Evolutionary conservation across 1,284 basidiomycete genomes (phyloP).

Genomic region (Ustilago crameri): DNA sequence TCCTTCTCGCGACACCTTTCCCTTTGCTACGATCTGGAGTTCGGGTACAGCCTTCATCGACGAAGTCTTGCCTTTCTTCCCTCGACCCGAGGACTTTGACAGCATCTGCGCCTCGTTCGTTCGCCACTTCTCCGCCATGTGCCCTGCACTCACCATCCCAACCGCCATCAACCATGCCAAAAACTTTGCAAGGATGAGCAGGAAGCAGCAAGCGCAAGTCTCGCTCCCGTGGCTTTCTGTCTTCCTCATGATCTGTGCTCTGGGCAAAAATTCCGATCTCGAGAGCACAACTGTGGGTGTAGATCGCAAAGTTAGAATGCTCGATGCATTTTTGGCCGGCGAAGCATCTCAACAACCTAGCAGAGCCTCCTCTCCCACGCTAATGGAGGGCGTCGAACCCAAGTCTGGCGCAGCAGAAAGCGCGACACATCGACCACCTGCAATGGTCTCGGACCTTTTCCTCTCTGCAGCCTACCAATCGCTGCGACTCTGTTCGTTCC

Average conservation of each 20-base stretch:
- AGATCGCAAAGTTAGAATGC: conserved; percentile 36
- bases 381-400: not conserved
- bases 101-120: conserved; percentile 37
- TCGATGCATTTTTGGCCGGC: conserved; percentile 30
- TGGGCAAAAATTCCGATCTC: conserved; percentile 46
- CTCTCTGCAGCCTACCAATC: conserved; percentile 48
- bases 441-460: conserved; percentile 45
- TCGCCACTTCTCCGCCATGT: conserved; percentile 36
- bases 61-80: conserved; percentile 43
- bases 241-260: conserved; percentile 46
- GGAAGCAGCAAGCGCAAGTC: conserved; percentile 28
- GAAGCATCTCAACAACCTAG: conserved; percentile 31
- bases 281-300: conserved; percentile 33
- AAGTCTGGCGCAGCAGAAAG: not conserved
- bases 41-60: conserved; percentile 47
- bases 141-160: conserved; percentile 31
- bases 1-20: conserved; percentile 40
- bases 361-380: conserved; percentile 17
- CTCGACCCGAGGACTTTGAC: conserved; percentile 36
- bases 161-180: conserved; percentile 36
- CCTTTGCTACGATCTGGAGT: conserved; percentile 47
- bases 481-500: conserved; percentile 42
- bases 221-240: conserved; percentile 38
- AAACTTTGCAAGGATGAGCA: conserved; percentile 27
- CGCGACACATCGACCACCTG: conserved; percentile 10